These are phyloP conservation scores for Mortierella claussenii DNA, from an alignment of 192 early-diverging fungal species.

Conservation along the genomic window DNA sequence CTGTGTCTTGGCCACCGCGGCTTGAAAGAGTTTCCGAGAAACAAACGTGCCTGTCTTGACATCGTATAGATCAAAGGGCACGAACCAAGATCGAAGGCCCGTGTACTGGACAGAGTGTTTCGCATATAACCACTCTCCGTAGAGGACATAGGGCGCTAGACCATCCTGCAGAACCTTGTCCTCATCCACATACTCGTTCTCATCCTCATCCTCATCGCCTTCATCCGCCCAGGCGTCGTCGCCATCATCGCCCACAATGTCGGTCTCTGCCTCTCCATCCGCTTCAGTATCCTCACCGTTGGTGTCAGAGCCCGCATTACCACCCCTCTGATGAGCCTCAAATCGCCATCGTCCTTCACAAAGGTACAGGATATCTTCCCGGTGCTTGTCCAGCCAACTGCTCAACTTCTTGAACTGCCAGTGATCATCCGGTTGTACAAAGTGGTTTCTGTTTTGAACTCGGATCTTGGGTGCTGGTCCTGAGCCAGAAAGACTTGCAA, in stretches of 20 bases:
- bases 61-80: slow-evolving; percentile 48
- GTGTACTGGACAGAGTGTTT: slow-evolving; percentile 52
- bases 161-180: slow-evolving; percentile 47
- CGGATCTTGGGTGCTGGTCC: slow-evolving; percentile 44
- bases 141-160: slow-evolving; percentile 50
- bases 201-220: slow-evolving; percentile 22
- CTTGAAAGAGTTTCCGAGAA: slow-evolving; percentile 30
- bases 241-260: slow-evolving; percentile 1
- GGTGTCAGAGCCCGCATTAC: not conserved
- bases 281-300: not conserved
- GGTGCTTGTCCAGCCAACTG: slow-evolving; percentile 40
- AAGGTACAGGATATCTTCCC: slow-evolving; percentile 35
- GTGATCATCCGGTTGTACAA: slow-evolving; percentile 53
- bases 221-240: slow-evolving; percentile 34
- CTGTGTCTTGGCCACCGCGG: slow-evolving; percentile 28
- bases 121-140: slow-evolving; percentile 52
- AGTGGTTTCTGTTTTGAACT: slow-evolving; percentile 49
- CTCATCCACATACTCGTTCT: slow-evolving; percentile 48
- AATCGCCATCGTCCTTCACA: slow-evolving; percentile 44
- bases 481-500: slow-evolving; percentile 11
- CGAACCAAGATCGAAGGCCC: slow-evolving; percentile 40
- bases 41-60: slow-evolving; percentile 52
- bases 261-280: not conserved
- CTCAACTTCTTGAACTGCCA: slow-evolving; percentile 54
- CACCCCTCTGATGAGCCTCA: not conserved